Percentiles rank a stretch among this genome's conserved stretches.
Conservation (phyloP, 495 filamentous ascomycete genomes). For the Aspergillus leporis region DNA sequence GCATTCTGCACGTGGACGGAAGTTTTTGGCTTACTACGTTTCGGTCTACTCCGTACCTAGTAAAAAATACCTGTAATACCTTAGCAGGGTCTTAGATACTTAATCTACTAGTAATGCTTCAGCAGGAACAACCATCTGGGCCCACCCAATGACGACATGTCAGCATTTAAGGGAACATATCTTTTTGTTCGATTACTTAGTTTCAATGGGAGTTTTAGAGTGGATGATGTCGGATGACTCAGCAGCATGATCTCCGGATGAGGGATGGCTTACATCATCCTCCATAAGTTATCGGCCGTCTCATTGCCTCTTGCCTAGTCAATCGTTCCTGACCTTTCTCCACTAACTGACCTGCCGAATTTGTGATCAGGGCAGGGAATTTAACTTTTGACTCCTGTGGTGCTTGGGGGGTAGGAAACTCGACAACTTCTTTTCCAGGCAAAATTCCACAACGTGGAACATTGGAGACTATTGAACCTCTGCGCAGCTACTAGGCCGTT, state of each 20-base stretch:
- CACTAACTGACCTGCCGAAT: neutral
- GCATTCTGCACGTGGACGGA: too few relatives aligned
- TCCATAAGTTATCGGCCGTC: neutral
- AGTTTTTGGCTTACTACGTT: too few relatives aligned
- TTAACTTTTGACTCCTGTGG: neutral
- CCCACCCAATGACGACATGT: too few relatives aligned
- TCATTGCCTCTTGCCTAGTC: neutral
- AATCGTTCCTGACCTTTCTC: neutral
- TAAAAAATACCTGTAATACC: too few relatives aligned
- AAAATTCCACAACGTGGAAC: constrained; percentile 4
- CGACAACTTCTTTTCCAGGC: neutral
- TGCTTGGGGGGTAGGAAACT: neutral
- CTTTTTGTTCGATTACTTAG: too few relatives aligned
- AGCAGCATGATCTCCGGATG: neutral
- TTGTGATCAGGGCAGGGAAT: neutral
- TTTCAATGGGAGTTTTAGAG: neutral
- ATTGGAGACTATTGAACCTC: constrained; percentile 11
- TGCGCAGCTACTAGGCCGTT: constrained; percentile 2
- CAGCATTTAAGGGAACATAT: too few relatives aligned
- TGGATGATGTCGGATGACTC: neutral
- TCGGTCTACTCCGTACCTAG: too few relatives aligned
- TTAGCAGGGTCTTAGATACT: too few relatives aligned
- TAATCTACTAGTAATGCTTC: too few relatives aligned
- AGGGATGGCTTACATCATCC: neutral
- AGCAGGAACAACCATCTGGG: neutral